phyloP scores from a whole-genome alignment of 2,329 filamentous ascomycete genomes.

The Colletotrichum gloeosporioides region DNA sequence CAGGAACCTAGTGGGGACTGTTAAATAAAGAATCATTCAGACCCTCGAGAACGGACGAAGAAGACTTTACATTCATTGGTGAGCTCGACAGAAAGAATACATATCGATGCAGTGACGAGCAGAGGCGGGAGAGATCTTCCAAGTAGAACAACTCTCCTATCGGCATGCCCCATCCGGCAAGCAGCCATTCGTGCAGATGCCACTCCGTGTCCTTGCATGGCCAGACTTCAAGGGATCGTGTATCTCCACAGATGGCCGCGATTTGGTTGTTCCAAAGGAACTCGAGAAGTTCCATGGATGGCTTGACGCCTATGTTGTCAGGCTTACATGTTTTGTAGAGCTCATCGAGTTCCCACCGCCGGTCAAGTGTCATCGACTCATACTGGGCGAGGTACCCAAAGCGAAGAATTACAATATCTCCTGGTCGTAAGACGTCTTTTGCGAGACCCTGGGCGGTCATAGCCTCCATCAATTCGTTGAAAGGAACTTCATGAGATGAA shows the following conservation, averaged over 20 bases:
- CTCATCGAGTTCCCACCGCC: conserved; percentile 20
- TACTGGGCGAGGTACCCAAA: conserved; percentile 27
- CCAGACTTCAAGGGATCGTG: conserved; percentile 39
- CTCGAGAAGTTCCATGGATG: conserved; percentile 33
- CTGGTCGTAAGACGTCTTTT: background rate
- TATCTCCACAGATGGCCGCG: conserved; percentile 44
- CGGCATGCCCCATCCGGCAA: conserved; percentile 26
- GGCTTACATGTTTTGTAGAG: conserved; percentile 18
- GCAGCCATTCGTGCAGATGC: conserved; percentile 25
- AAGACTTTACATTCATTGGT: conserved; percentile 20
- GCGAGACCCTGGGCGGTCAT: conserved; percentile 18
- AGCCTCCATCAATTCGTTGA: conserved; percentile 17
- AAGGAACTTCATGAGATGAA: conserved; percentile 22
- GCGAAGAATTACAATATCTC: conserved; percentile 25
- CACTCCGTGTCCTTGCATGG: conserved; percentile 30
- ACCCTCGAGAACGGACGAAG: background rate
- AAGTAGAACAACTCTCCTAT: conserved; percentile 26
- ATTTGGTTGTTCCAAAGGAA: conserved; percentile 49
- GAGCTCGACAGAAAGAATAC: conserved; percentile 23
- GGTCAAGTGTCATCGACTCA: conserved; percentile 15
- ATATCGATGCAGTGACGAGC: conserved; percentile 1
- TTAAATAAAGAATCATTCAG: background rate
- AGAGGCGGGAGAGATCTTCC: conserved; percentile 15
- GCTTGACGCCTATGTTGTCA: conserved; percentile 40
- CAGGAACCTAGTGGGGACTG: background rate